Conservation (phyloP, 306 rosid species). For the Carpinus viminea region DNA sequence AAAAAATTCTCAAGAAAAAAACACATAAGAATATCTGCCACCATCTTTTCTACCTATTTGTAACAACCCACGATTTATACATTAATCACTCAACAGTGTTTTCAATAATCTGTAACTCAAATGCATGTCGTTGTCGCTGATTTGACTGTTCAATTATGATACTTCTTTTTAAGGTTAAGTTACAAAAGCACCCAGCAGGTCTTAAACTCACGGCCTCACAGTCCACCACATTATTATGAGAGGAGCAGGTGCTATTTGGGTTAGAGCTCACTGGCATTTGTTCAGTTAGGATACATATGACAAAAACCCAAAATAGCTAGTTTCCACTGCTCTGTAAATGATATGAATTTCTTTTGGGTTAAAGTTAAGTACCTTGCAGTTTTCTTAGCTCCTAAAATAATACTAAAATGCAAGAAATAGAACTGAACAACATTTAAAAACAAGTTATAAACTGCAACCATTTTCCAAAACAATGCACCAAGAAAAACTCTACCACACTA, state of each 20-base stretch:
- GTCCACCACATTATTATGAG: background rate
- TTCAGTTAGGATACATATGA: background rate
- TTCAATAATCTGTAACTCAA: too few relatives aligned
- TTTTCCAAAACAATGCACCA: background rate
- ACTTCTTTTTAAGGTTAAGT: background rate
- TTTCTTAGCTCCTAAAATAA: slow-evolving; percentile 13
- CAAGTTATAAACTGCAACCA: slow-evolving; percentile 2
- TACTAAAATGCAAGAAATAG: slow-evolving; percentile 21
- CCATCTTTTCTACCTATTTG: background rate
- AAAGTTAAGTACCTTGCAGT: background rate
- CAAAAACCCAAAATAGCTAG: background rate
- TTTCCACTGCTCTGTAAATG: background rate
- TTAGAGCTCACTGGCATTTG: background rate
- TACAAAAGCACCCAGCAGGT: background rate
- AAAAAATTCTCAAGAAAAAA: background rate
- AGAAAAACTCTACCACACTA: background rate
- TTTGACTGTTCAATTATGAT: background rate
- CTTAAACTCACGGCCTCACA: background rate
- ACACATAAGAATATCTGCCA: background rate
- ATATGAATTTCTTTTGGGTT: background rate
- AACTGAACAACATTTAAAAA: slow-evolving; percentile 13
- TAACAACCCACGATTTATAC: background rate
- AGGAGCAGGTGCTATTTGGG: background rate
- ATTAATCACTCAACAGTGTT: background rate
- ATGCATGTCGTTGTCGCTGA: background rate